phyloP scores from a whole-genome alignment of 257 asterid species.

The Solanum sitiens region DNA sequence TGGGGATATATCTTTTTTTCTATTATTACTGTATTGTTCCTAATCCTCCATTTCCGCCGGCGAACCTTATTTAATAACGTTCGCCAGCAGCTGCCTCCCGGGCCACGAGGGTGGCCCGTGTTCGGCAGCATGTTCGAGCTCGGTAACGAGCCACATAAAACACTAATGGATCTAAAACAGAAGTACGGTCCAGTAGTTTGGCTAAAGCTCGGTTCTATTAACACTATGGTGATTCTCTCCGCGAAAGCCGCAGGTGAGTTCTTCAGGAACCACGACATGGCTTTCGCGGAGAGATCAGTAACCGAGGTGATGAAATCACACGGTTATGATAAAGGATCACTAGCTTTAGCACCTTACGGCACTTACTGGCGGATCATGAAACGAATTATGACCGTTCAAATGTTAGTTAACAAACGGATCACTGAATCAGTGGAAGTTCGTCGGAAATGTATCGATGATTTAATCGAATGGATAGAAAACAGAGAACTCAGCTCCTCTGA shows the following conservation, averaged over 20 bases:
- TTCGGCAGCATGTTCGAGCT: slow-evolving; percentile 6
- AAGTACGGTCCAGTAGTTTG: slow-evolving; percentile 4
- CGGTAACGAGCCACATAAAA: not conserved
- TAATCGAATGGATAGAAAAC: slow-evolving; percentile 25
- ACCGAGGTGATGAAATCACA: slow-evolving; percentile 28
- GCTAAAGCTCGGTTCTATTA: not conserved
- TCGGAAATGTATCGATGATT: slow-evolving; percentile 21
- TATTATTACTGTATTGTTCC: not conserved
- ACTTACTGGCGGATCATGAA: slow-evolving; percentile 34
- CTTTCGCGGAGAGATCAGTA: slow-evolving; percentile 30
- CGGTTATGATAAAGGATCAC: slow-evolving; percentile 17
- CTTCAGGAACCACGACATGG: slow-evolving; percentile 22
- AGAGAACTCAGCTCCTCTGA: not conserved
- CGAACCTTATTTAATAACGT: not conserved
- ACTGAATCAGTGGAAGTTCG: slow-evolving; percentile 17
- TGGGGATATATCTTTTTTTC: not conserved
- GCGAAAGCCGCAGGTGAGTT: not conserved
- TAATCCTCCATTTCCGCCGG: not conserved
- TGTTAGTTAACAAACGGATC: slow-evolving; percentile 30
- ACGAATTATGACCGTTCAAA: slow-evolving; percentile 35
- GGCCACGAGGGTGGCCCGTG: slow-evolving; percentile 7
- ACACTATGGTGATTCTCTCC: slow-evolving; percentile 1
- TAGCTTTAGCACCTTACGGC: slow-evolving; percentile 36
- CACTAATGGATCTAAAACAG: not conserved
- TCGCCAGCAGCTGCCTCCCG: not conserved